phyloP scores from a whole-genome alignment of 768 basidiomycete genomes.

The Cystobasidium onofrii region DNA sequence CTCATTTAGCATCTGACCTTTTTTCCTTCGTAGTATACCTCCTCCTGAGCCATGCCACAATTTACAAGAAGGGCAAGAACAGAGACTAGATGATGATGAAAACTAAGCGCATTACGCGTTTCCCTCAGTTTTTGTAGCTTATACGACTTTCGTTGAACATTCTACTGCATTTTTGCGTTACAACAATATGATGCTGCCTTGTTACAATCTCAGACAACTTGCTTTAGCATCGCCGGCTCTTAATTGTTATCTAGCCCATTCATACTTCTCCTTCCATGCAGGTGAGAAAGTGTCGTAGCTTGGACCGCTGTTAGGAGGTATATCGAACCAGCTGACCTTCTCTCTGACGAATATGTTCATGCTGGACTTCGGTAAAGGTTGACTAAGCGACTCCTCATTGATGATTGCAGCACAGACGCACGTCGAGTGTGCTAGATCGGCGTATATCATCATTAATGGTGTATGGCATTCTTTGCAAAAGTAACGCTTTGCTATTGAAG shows the following conservation, averaged over 20 bases:
- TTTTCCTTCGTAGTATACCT: conserved; percentile 2
- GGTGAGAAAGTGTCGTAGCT: background rate
- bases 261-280: background rate
- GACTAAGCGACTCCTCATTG: background rate
- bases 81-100: background rate
- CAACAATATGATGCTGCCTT: background rate
- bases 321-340: conserved; percentile 16
- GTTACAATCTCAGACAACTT: background rate
- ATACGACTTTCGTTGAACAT: background rate
- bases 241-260: background rate
- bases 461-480: conserved; percentile 16
- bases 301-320: background rate
- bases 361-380: background rate
- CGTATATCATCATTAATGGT: conserved; percentile 1
- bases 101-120: background rate
- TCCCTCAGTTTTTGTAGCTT: background rate
- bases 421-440: background rate
- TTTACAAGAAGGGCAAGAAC: conserved; percentile 29
- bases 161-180: background rate
- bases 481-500: background rate
- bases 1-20: background rate
- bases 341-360: conserved; percentile 12
- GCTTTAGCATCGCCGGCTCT: background rate
- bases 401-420: background rate
- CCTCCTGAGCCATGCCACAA: conserved; percentile 23